Percentiles rank a stretch among this genome's conserved stretches.
phyloP scores from a whole-genome alignment of 176 grass and related monocot genomes.

The Triticum timopheevii region DNA sequence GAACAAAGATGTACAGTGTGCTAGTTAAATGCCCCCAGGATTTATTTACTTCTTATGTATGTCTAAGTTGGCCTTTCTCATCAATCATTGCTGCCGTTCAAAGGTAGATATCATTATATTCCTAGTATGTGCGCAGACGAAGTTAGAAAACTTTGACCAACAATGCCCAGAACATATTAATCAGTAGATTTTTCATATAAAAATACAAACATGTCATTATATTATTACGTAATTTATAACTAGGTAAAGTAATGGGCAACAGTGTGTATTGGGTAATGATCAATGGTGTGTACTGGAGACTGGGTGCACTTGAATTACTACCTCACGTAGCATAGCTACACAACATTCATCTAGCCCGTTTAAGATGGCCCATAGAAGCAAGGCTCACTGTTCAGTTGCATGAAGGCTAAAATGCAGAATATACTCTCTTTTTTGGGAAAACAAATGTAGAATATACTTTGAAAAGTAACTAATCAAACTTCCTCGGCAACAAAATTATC shows the following conservation, averaged over 20 bases:
- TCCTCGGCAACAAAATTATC: neutral
- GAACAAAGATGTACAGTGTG: neutral
- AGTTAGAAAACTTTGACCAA: neutral
- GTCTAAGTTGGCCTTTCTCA: neutral
- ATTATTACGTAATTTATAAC: neutral
- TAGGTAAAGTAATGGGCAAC: neutral
- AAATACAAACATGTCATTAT: neutral
- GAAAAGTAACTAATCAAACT: neutral
- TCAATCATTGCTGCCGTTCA: neutral
- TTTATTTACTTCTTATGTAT: constrained; percentile 10
- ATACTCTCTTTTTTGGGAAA: no score
- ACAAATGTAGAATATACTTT: neutral
- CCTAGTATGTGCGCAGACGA: neutral
- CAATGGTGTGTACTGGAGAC: neutral
- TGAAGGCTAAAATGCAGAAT: neutral
- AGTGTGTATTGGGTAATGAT: neutral
- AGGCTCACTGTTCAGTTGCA: neutral
- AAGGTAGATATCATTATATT: neutral
- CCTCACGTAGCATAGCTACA: neutral
- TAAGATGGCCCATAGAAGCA: neutral
- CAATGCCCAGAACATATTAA: neutral
- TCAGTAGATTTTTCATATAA: neutral
- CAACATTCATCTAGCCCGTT: neutral
- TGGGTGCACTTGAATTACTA: neutral
- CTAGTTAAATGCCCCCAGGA: neutral